Evolutionary conservation across 257 asterid genomes (phyloP).

Genomic region (Anisodus tanguticus): DNA sequence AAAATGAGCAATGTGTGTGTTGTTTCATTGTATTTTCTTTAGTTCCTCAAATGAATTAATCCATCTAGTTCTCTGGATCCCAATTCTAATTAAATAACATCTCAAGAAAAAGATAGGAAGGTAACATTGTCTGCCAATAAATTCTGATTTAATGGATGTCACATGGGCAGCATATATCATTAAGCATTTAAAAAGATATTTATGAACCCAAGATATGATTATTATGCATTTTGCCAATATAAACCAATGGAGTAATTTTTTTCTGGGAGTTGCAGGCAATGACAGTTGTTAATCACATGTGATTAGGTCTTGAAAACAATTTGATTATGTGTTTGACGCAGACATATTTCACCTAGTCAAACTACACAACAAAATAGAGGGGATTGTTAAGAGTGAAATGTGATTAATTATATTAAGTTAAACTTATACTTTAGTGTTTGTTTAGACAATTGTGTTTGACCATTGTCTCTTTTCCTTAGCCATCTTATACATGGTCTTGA

Average conservation of each 20-base stretch:
- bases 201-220: neutral
- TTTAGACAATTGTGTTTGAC: neutral
- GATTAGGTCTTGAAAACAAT: neutral
- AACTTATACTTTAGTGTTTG: neutral
- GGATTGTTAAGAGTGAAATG: neutral
- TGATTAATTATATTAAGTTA: neutral
- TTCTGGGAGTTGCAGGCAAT: neutral
- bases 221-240: neutral
- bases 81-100: neutral
- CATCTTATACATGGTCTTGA: neutral
- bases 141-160: conserved; percentile 23
- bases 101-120: neutral
- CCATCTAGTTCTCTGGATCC: neutral
- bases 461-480: neutral
- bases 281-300: conserved; percentile 7
- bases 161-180: conserved; percentile 6
- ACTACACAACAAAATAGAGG: conserved; percentile 30
- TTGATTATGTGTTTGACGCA: neutral
- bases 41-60: neutral
- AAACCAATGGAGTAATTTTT: neutral
- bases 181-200: conserved; percentile 5
- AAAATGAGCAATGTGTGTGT: neutral
- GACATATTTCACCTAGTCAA: conserved; percentile 32
- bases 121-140: conserved; percentile 23
- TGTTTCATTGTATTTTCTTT: neutral